These are phyloP conservation scores for Flaveria trinervia DNA, from an alignment of 129 eudicot genomes.

Conservation along the genomic window DNA sequence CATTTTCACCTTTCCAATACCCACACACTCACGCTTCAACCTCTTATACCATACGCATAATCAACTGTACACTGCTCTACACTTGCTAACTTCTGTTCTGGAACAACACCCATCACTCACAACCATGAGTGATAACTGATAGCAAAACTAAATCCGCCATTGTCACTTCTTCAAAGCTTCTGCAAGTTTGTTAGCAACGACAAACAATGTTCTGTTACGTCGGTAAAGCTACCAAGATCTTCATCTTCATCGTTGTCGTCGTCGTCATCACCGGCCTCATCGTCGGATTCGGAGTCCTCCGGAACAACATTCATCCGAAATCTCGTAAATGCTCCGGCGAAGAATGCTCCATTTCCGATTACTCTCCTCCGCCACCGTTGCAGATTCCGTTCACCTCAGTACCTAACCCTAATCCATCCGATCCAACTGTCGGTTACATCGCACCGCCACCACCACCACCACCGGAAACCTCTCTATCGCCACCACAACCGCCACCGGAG, in stretches of 20 bases:
- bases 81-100: background rate
- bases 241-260: slow-evolving; percentile 67
- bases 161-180: slow-evolving; percentile 24
- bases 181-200: slow-evolving; percentile 16
- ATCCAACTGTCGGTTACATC: slow-evolving; percentile 36
- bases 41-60: background rate
- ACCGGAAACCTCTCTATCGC: slow-evolving; percentile 32
- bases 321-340: slow-evolving; percentile 55
- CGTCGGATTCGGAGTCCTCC: slow-evolving; percentile 53
- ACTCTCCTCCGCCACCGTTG: slow-evolving; percentile 31
- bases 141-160: slow-evolving; percentile 25
- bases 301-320: slow-evolving; percentile 37
- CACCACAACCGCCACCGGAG: slow-evolving; percentile 3
- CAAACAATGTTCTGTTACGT: slow-evolving; percentile 66
- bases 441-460: slow-evolving; percentile 35
- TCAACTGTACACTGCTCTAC: background rate
- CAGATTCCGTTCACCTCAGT: slow-evolving; percentile 34
- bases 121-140: slow-evolving; percentile 9
- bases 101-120: background rate
- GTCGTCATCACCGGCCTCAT: slow-evolving; percentile 62
- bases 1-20: background rate
- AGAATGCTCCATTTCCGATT: slow-evolving; percentile 36
- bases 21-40: background rate
- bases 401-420: slow-evolving; percentile 34
- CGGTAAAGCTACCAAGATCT: slow-evolving; percentile 98